Base-by-base conservation (phyloP, 164 flowering plant genomes). In the Liquidambar formosana region DNA sequence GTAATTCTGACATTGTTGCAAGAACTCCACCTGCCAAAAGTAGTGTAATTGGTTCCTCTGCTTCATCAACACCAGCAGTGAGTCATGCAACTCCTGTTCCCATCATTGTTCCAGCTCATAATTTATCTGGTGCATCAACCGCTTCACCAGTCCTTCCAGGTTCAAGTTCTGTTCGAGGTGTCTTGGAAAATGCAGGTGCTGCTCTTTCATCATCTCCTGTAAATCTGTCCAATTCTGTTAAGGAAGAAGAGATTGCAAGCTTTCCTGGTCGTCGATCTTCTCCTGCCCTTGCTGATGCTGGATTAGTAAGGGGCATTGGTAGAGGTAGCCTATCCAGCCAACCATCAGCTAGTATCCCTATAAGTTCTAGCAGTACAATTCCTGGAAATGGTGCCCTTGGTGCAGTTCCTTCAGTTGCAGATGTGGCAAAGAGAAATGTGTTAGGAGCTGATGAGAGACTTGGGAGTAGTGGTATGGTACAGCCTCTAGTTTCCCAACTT, bases 11-110 rank as follows among this genome's bases (percentile, higher is more conserved):
- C 66, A 59, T 67, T 53, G 74, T 67, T 78, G 78, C 86, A 47
- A 84, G 80, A 67, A 89, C 97, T 59, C 95, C 98, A 33, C 84
- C 97, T 69, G 56, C 96, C 21, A 96, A 91, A 80, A 82, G 49
- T 76, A 83, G 80, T 71, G 49, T 62, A 6, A 53, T 78, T 65
- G 71, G 73, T 77, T 73, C 86, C 51, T 82, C 91, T 28, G 75
- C 77, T 61, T 75, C 91, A 68, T 70, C 82, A 41, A 85, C 89
- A 63, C 88, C 91, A 22, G 59, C 75, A 12, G 91, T 81, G 27
- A 75, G 75, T 66, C 84, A 77, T 65, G 73, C 86, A 56, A 71
- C 82, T 69, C 63, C 88, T 61, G 74, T 73, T 64, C 38, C 83
- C 62, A 69, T 71, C 51, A 85, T 65, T 70, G 67, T 80, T 58